Percentiles rank a stretch among this genome's conserved stretches.
These are phyloP conservation scores for Taiwanofungus camphoratus DNA, from an alignment of 1,284 basidiomycete species.

Conservation along the genomic window DNA sequence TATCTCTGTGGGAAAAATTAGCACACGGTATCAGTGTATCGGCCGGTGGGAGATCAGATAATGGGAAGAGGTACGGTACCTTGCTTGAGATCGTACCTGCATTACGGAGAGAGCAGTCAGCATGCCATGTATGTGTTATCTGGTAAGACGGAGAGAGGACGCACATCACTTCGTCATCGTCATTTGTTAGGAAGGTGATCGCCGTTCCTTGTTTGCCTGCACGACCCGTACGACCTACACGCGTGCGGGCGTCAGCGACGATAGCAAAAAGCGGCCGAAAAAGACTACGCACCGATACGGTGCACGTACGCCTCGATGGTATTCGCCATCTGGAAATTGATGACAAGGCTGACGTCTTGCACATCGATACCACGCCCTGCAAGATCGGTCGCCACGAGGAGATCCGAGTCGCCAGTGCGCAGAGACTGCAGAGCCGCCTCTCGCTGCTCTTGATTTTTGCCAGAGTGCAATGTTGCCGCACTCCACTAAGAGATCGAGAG, in stretches of 20 bases:
- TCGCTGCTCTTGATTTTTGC: constrained; percentile 95
- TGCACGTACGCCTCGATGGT: constrained; percentile 97
- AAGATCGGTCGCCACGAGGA: constrained; percentile 95
- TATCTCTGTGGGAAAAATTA: constrained; percentile 56
- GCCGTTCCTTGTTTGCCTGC: constrained; percentile 92
- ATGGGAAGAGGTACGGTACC: constrained; percentile 37
- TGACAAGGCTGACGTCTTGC: constrained; percentile 90
- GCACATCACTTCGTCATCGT: constrained; percentile 96
- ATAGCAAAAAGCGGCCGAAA: not conserved
- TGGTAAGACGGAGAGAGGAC: constrained; percentile 29
- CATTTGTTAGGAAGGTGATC: constrained; percentile 93
- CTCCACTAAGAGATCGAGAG: constrained; percentile 64
- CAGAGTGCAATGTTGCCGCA: constrained; percentile 89
- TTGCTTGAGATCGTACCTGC: constrained; percentile 86
- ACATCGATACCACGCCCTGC: constrained; percentile 99
- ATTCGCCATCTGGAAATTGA: constrained; percentile 97
- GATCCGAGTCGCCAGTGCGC: constrained; percentile 77
- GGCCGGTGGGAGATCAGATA: constrained; percentile 9
- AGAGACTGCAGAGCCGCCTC: constrained; percentile 87
- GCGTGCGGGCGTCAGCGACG: constrained; percentile 6
- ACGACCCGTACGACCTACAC: constrained; percentile 86
- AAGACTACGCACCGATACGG: constrained; percentile 70
- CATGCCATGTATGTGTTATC: constrained; percentile 2
- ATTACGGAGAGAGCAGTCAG: constrained; percentile 11
- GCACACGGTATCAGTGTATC: constrained; percentile 2